These are phyloP conservation scores for Sherardia arvensis DNA, from an alignment of 257 asterid genomes.

Conservation along the genomic window DNA sequence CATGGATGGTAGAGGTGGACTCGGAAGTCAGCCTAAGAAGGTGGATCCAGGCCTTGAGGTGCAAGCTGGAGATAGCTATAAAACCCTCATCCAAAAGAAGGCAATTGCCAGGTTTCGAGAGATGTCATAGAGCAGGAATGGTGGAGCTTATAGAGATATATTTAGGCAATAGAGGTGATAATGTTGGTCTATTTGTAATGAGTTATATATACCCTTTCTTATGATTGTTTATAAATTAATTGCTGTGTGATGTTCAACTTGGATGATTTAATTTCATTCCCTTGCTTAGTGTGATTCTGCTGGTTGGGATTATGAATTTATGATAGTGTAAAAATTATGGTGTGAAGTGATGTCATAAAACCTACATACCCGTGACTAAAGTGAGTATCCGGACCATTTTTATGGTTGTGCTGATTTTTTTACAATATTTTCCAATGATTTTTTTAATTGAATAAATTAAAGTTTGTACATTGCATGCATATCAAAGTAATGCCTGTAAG, in stretches of 20 bases:
- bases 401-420: too few species aligned
- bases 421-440: too few species aligned
- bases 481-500: too few species aligned
- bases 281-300: neutral
- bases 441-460: too few species aligned
- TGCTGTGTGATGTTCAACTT: neutral
- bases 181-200: neutral
- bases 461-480: too few species aligned
- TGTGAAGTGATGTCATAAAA: too few species aligned
- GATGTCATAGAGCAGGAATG: constrained; percentile 39
- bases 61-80: constrained; percentile 96
- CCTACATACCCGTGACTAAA: too few species aligned
- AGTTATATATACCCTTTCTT: neutral
- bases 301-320: too few species aligned
- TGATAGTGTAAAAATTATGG: too few species aligned
- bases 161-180: neutral
- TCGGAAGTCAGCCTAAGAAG: constrained; percentile 83
- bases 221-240: neutral
- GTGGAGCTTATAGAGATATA: neutral
- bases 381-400: too few species aligned
- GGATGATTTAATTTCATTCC: neutral
- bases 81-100: constrained; percentile 89
- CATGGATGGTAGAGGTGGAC: constrained; percentile 70
- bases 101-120: constrained; percentile 96
- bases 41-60: constrained; percentile 78